Conservation (phyloP, 176 grass and related monocot species). For the Avena sativa region DNA sequence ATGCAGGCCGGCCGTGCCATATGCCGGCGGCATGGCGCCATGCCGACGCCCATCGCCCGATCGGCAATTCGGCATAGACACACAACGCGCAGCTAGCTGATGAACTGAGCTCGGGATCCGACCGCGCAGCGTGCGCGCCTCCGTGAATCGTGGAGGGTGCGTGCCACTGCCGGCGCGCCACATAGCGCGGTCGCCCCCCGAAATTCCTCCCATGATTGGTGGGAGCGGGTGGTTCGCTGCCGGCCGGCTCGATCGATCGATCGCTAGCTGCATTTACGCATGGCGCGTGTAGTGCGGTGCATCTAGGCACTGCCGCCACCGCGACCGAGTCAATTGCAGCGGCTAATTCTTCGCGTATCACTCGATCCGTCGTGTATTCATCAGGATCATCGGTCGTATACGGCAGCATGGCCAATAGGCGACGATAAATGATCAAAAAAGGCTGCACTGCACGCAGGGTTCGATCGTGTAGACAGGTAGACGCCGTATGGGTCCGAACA, state of each 20-base stretch:
- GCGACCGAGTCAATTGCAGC: not conserved
- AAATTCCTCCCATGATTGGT: conserved; percentile 28
- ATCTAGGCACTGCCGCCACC: not conserved
- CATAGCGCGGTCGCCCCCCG: not conserved
- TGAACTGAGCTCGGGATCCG: not conserved
- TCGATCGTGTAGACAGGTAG: not conserved
- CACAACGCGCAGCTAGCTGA: not conserved
- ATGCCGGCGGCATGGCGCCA: conserved; percentile 32
- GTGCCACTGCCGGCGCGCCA: not conserved
- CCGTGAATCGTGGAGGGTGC: conserved; percentile 6
- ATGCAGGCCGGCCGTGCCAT: not conserved
- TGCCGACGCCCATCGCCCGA: not conserved
- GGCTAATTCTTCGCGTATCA: not conserved
- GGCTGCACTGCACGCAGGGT: not conserved
- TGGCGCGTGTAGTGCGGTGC: not conserved
- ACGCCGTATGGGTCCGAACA: not conserved
- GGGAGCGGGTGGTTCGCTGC: conserved; percentile 12
- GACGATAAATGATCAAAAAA: not conserved
- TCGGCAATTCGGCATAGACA: not conserved
- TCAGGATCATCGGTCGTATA: not conserved
- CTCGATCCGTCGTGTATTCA: not conserved
- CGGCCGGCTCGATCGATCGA: not conserved
- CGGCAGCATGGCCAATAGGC: not conserved
- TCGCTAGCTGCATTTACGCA: conserved; percentile 21
- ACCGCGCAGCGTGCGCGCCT: not conserved